Evolutionary conservation across 2,329 filamentous ascomycete species (phyloP).

Genomic region (Lachnellula suecica): DNA sequence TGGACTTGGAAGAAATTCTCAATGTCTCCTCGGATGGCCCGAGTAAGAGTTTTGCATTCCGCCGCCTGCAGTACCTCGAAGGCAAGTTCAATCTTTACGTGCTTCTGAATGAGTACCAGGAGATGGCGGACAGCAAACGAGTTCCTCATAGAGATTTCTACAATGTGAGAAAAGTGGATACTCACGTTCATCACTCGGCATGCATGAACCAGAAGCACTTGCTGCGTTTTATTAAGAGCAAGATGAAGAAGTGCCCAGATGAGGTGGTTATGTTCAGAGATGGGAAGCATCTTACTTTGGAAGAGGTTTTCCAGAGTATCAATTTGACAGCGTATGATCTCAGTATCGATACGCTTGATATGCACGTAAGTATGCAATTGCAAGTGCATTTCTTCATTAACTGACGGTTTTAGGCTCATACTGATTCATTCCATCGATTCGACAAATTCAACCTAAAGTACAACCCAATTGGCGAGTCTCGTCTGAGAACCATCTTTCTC

Average conservation of each 20-base stretch:
- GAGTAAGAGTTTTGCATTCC: slow-evolving; percentile 95
- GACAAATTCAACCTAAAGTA: slow-evolving; percentile 99
- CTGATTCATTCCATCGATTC: slow-evolving; percentile 96
- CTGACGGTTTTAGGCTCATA: slow-evolving; percentile 67
- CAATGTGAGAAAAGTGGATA: slow-evolving; percentile 98
- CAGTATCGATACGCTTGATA: slow-evolving; percentile 97
- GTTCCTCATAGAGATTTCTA: slow-evolving; percentile 98
- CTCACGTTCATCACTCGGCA: slow-evolving; percentile 97
- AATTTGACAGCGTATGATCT: slow-evolving; percentile 96
- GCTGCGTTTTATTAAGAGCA: slow-evolving; percentile 97
- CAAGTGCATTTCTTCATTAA: background rate
- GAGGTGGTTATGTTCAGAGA: slow-evolving; percentile 92
- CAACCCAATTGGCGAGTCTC: slow-evolving; percentile 94
- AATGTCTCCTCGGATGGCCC: slow-evolving; percentile 93
- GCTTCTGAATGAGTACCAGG: slow-evolving; percentile 93
- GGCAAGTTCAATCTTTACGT: slow-evolving; percentile 96
- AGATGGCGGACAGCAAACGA: slow-evolving; percentile 96
- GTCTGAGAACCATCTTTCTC: slow-evolving; percentile 93
- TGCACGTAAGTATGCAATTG: slow-evolving; percentile 71
- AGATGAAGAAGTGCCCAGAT: slow-evolving; percentile 98
- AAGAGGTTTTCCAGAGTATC: slow-evolving; percentile 95
- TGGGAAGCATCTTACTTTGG: slow-evolving; percentile 85
- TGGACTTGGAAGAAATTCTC: slow-evolving; percentile 85
- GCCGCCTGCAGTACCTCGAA: slow-evolving; percentile 90
- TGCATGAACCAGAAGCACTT: slow-evolving; percentile 99